Base-by-base conservation (phyloP, 805 yeast species). In the Candida sithepensis region DNA sequence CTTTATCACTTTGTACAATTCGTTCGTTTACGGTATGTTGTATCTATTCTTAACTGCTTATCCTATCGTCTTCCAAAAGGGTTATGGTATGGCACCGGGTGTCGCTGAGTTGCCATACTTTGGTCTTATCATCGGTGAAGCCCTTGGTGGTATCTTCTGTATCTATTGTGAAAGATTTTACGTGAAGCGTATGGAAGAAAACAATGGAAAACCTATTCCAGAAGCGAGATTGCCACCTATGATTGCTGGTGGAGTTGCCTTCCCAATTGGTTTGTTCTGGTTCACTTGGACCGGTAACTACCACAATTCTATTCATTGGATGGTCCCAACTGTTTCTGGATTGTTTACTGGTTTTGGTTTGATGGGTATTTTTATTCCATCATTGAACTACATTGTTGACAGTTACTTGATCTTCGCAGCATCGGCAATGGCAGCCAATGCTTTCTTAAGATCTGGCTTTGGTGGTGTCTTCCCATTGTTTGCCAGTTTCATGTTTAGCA, bases 251-350 rank as follows among this genome's bases (percentile, higher is more conserved):
- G 82, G 84, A 21, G 53, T 87, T 45, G 61, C 76, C 8, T 88
- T 90, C 71, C 85, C 95, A 24, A 71, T 80, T 45, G 96, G 96
- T 45, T 70, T 89, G 52, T 74, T 89, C 59, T 86, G 96, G 96
- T 74, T 90, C 64, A 79, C 87, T 48, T 90, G 96, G 96, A 72
- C 92, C 9, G 96, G 96, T 61, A 77, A 79, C 53, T 90, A 82
- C 66, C 83, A 78, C 42, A 66, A 82, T 32, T 66, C 67, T 1
- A 79, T 88, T 34, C 96, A 84, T 61, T 90, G 92, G 92, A 83
- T 82, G 57, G 87, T 79, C n/a, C 94, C 95, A 37, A 77, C 85
- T 2, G 67, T 79, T 24, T 80, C 87, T 24, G 85, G 88, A 52
- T 50, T 77, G 3, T 74, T 83, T 58, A 75, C 79, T 34, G 91